These are phyloP conservation scores for Yamadazyma ubonensis DNA, from an alignment of 805 yeast genomes.

Conservation along the genomic window DNA sequence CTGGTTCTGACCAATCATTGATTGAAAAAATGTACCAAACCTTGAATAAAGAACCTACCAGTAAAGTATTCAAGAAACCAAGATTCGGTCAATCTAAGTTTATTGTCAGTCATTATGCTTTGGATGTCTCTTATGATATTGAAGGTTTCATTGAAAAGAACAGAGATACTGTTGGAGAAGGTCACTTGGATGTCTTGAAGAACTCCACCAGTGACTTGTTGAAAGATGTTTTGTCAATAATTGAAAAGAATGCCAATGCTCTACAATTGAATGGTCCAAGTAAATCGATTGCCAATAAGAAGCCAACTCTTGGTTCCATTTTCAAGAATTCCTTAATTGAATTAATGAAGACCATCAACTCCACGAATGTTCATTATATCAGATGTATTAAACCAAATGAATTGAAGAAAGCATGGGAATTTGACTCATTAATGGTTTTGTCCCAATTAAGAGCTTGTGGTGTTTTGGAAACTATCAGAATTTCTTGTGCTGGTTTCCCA, in stretches of 20 bases:
- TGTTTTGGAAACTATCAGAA: constrained; percentile 93
- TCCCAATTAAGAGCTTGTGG: constrained; percentile 98
- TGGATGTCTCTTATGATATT: constrained; percentile 86
- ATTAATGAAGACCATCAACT: constrained; percentile 86
- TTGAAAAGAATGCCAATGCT: constrained; percentile 58
- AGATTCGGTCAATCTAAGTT: constrained; percentile 91
- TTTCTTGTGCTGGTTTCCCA: constrained; percentile 98
- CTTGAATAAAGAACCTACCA: constrained; percentile 73
- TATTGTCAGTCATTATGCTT: constrained; percentile 89
- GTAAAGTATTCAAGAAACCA: constrained; percentile 83
- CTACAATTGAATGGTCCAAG: constrained; percentile 35
- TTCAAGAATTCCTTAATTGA: constrained; percentile 91
- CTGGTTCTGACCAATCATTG: constrained; percentile 93
- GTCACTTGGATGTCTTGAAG: constrained; percentile 82
- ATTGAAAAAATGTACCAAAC: constrained; percentile 84
- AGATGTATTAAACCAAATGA: constrained; percentile 98
- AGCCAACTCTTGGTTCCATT: constrained; percentile 93
- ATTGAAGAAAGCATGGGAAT: constrained; percentile 91
- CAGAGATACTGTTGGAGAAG: constrained; percentile 96
- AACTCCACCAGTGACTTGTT: constrained; percentile 67
- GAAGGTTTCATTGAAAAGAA: constrained; percentile 97
- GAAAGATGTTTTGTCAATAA: constrained; percentile 58
- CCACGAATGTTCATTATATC: constrained; percentile 94
- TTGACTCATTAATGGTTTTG: constrained; percentile 91
- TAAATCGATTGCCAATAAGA: constrained; percentile 51